Conservation (phyloP, 2,329 filamentous ascomycete genomes). For the Polytolypa hystricis region DNA sequence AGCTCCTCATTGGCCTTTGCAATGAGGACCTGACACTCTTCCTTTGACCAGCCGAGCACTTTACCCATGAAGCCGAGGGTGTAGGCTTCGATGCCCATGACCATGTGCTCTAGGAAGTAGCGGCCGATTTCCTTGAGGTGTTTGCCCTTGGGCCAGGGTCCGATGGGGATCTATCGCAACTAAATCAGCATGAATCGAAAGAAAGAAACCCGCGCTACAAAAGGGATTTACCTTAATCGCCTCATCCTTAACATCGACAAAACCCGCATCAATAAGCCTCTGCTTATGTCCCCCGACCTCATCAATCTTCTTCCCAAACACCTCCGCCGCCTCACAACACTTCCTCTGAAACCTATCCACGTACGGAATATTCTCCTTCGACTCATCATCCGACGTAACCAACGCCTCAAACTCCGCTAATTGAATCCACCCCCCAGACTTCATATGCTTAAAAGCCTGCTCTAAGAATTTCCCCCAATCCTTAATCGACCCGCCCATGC, state of each 20-base stretch:
- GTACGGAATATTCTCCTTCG: conserved; percentile 5
- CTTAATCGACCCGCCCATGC: conserved; percentile 17
- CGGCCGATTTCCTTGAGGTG: conserved; percentile 40
- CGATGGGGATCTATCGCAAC: conserved; percentile 14
- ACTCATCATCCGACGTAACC: conserved; percentile 15
- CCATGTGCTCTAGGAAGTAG: conserved; percentile 14
- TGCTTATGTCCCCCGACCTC: conserved; percentile 12
- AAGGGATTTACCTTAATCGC: background rate
- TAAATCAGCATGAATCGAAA: background rate
- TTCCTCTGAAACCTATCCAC: too few relatives aligned
- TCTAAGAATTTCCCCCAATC: conserved; percentile 14
- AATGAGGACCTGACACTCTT: conserved; percentile 23
- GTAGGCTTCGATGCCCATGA: conserved; percentile 16
- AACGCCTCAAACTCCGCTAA: conserved; percentile 17
- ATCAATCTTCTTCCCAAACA: background rate
- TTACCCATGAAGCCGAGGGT: conserved; percentile 20
- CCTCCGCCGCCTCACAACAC: background rate
- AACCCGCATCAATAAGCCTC: conserved; percentile 22
- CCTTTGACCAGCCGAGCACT: conserved; percentile 19
- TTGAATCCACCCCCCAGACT: conserved; percentile 2
- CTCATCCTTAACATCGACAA: conserved; percentile 12
- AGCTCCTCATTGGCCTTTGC: conserved; percentile 23
- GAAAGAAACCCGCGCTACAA: background rate
- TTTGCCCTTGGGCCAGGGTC: conserved; percentile 32
- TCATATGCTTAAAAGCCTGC: conserved; percentile 12